phyloP scores from a whole-genome alignment of 768 basidiomycete species.

The Pulveroboletus sp. region DNA sequence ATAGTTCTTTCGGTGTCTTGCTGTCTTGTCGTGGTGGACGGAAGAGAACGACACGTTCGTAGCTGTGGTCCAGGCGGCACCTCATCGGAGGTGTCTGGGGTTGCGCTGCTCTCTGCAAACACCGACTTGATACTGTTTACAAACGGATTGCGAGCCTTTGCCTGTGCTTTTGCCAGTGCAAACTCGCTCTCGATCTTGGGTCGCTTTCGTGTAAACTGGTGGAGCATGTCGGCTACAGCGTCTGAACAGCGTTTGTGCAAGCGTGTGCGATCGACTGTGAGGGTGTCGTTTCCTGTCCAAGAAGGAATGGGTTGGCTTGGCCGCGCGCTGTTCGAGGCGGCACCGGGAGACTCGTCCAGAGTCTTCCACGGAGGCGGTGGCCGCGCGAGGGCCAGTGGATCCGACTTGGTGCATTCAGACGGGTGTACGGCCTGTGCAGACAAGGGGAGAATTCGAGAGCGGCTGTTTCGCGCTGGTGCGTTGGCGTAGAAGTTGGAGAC shows the following conservation, averaged over 20 bases:
- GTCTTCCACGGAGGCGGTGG: constrained; percentile 26
- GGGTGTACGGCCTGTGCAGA: constrained; percentile 18
- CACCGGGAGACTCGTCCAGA: background rate
- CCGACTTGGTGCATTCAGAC: constrained; percentile 5
- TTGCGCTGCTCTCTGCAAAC: constrained; percentile 12
- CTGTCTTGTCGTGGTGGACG: background rate
- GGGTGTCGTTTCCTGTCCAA: constrained; percentile 2
- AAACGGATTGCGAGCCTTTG: constrained; percentile 22
- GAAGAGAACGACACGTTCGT: constrained; percentile 10
- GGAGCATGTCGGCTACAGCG: constrained; percentile 17
- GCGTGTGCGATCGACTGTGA: constrained; percentile 23
- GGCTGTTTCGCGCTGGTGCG: background rate
- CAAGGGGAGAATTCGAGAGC: constrained; percentile 14
- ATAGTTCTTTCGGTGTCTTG: background rate
- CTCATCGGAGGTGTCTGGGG: background rate
- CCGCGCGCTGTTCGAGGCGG: background rate
- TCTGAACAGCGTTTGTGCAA: constrained; percentile 24
- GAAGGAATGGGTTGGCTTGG: constrained; percentile 1
- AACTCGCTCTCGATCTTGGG: constrained; percentile 22
- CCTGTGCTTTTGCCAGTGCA: constrained; percentile 10
- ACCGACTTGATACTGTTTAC: constrained; percentile 13
- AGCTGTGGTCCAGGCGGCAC: background rate
- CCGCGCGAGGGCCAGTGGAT: constrained; percentile 28
- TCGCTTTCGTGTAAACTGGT: constrained; percentile 20
- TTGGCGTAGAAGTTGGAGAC: constrained; percentile 20